Base-by-base conservation (phyloP, 2,329 filamentous ascomycete species). In the Monilinia vaccinii-corymbosi region DNA sequence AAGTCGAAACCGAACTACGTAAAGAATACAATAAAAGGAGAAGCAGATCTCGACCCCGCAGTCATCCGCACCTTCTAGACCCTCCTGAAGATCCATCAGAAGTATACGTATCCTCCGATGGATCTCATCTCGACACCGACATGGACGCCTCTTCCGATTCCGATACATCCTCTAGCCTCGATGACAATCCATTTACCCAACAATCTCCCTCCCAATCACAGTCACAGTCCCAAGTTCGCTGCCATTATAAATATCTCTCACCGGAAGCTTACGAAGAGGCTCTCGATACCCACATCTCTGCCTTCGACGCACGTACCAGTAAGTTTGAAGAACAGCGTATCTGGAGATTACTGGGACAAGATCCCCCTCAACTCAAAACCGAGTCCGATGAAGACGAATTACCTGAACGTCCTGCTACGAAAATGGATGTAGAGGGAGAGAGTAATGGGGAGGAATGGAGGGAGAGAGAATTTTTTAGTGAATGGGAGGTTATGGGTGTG, bases 401-500 rank as follows among this genome's bases (percentile, higher is more conserved):
- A 14, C 60, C 56, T 13, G 46, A 61, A 18, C n/a, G 47, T 1
- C 63, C 64, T 8, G 58, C 28, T 4, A 34, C 18, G 7, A 51
- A 52, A 7, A 51, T 51, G 40, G 57, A 60, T 40, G 47, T 25
- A 34, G 46, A 8, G 55, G 32, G 4, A 11, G 25, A 46, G 21
- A 36, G 28, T 14, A 34, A 50, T 62, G 44, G 57, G 10, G 52
- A 48, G 21, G 60, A 65, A 58, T 73, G 71, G 71, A 70, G 70
- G 31, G 61, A 64, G 3, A 60, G 61, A 53, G 48, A 69, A 32
- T 70, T 65, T 58, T 65, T 68, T 61, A 71, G 67, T 63, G 56
- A 64, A 18, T 73, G 71, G 71, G 71, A 72, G 61, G 61, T 51
- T 7, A 56, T 68, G 45, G 63, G 65, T 16, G 58, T 63, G 21